These are phyloP conservation scores for Saccharomyces hybrid DNA, from an alignment of 1,139 yeast species.

Conservation along the genomic window DNA sequence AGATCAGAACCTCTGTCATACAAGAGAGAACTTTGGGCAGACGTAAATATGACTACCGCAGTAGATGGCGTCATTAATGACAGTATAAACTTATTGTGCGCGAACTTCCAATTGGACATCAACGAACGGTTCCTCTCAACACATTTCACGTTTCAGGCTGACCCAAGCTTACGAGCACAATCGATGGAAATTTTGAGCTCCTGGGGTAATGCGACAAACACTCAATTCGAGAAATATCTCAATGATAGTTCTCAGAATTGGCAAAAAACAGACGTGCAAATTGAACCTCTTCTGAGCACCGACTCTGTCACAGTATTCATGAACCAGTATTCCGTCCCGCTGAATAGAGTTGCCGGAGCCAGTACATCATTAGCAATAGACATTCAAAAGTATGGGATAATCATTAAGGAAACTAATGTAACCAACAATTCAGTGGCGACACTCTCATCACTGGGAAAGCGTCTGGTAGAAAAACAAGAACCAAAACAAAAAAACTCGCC, in stretches of 20 bases:
- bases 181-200: background rate
- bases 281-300: background rate
- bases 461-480: background rate
- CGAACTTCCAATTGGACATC: background rate
- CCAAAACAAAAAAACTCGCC: background rate
- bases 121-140: background rate
- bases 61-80: background rate
- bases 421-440: background rate
- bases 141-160: background rate
- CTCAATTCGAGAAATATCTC: background rate
- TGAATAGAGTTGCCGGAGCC: background rate
- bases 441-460: background rate
- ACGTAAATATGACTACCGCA: background rate
- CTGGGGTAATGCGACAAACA: background rate
- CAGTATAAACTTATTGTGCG: background rate
- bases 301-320: background rate
- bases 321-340: background rate
- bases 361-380: background rate
- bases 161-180: background rate
- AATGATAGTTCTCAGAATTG: background rate
- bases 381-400: background rate
- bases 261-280: background rate
- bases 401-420: background rate
- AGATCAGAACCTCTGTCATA: background rate
- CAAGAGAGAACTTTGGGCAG: background rate